phyloP scores from a whole-genome alignment of 805 yeast genomes.

The Yarrowia hollandica region DNA sequence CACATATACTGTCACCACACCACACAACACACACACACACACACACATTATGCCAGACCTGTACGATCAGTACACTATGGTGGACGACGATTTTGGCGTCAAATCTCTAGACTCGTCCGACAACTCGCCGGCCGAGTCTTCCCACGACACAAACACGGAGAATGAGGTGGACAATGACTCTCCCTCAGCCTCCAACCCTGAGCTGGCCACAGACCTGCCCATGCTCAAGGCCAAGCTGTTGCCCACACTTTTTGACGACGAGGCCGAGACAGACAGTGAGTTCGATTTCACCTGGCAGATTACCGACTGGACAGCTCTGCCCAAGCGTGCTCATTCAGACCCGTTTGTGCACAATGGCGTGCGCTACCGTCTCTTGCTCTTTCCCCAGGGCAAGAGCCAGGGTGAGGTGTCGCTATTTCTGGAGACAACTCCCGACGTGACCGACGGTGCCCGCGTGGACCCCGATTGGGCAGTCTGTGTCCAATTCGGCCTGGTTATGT shows the following conservation, averaged over 20 bases:
- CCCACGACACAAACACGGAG: too few relatives aligned
- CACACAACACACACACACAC: not conserved
- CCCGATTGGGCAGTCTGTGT: constrained; percentile 83
- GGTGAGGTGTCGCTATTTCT: constrained; percentile 69
- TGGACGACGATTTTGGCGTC: constrained; percentile 17
- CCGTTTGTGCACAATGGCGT: constrained; percentile 39
- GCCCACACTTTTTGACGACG: constrained; percentile 35
- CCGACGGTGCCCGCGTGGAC: constrained; percentile 21
- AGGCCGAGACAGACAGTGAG: constrained; percentile 36
- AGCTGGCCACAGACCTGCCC: constrained; percentile 6
- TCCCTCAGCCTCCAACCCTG: not conserved
- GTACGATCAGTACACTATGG: constrained; percentile 18
- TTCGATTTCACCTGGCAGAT: constrained; percentile 42
- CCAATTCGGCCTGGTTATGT: constrained; percentile 79
- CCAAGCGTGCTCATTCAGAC: constrained; percentile 41
- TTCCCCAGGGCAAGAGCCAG: constrained; percentile 69
- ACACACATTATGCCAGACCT: not conserved
- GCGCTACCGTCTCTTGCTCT: constrained; percentile 58
- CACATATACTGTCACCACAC: not conserved
- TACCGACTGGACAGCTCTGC: constrained; percentile 43
- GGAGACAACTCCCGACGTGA: constrained; percentile 56
- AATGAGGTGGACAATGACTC: too few relatives aligned
- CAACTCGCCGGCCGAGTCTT: not conserved
- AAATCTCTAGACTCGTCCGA: constrained; percentile 15
- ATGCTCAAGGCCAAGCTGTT: constrained; percentile 29